A percentile compares a stretch with the other conserved stretches of the same genome.
Evolutionary conservation across 352 stramenopile species (phyloP).

Genomic region (Phytophthora chlamydospora): DNA sequence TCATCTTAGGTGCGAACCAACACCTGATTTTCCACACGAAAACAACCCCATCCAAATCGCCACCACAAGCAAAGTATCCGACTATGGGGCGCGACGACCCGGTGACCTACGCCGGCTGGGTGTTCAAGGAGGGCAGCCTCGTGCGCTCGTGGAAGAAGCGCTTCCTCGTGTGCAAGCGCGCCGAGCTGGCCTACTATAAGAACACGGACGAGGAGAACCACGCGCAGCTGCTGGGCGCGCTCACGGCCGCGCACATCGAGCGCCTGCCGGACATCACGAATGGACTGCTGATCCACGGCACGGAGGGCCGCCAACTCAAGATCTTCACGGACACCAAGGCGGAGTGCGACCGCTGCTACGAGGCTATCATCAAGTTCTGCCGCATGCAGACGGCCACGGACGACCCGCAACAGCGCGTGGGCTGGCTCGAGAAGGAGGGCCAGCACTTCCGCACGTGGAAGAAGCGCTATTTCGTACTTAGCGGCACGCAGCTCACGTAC

Average conservation of each 20-base stretch:
- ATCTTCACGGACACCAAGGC: conserved; percentile 80
- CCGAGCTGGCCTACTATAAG: conserved; percentile 85
- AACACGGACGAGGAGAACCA: conserved; percentile 66
- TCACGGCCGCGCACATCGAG: conserved; percentile 75
- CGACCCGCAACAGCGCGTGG: conserved; percentile 39
- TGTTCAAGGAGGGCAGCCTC: conserved; percentile 82
- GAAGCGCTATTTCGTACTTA: conserved; percentile 74
- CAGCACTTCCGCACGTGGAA: conserved; percentile 76
- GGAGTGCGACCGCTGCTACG: conserved; percentile 76
- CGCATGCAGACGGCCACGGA: conserved; percentile 39
- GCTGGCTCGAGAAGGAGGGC: conserved; percentile 79
- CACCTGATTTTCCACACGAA: conserved; percentile 34
- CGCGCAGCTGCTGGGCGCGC: conserved; percentile 70
- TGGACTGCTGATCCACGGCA: conserved; percentile 65
- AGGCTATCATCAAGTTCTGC: conserved; percentile 63
- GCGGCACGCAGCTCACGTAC: conserved; percentile 70
- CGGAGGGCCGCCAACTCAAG: conserved; percentile 75
- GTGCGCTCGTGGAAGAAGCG: conserved; percentile 88
- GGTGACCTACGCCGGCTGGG: conserved; percentile 78
- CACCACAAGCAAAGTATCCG: conserved; percentile 28
- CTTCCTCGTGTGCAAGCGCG: conserved; percentile 79
- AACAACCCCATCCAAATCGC: conserved; percentile 11
- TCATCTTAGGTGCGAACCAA: conserved; percentile 14
- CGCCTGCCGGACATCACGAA: conserved; percentile 73
- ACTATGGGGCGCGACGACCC: conserved; percentile 42